Percentiles rank a stretch among this genome's conserved stretches.
phyloP scores from a whole-genome alignment of 2,329 filamentous ascomycete genomes.

The Cephalotrichum gorgonifer region DNA sequence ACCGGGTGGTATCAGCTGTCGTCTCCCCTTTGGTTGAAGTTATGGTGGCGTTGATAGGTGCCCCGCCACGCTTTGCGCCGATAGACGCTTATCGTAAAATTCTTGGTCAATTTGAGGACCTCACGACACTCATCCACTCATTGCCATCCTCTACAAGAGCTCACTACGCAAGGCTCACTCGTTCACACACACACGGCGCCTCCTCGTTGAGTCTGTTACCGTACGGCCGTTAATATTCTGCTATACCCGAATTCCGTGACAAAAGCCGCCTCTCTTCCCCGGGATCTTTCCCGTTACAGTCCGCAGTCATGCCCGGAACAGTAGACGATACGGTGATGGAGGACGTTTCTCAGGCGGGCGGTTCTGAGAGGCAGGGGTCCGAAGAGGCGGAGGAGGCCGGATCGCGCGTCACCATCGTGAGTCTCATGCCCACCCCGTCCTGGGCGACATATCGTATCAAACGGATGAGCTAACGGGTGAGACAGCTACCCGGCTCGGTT shows the following conservation, averaged over 20 bases:
- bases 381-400: conserved; percentile 38
- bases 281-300: too few relatives aligned
- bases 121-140: not conserved
- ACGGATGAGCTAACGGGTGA: not conserved
- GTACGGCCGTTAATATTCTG: too few relatives aligned
- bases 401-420: conserved; percentile 51
- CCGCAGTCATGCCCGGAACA: not conserved
- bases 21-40: not conserved
- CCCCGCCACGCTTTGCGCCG: not conserved
- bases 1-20: not conserved
- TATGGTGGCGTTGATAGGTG: too few relatives aligned
- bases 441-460: too few relatives aligned
- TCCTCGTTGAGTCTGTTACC: too few relatives aligned
- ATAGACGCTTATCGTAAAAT: not conserved
- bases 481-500: conserved; percentile 73
- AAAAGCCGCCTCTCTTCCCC: too few relatives aligned
- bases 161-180: not conserved
- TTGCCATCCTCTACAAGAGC: not conserved
- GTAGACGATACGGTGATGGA: conserved; percentile 29
- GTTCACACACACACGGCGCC: too few relatives aligned
- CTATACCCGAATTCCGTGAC: too few relatives aligned
- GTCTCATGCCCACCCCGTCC: too few relatives aligned
- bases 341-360: conserved; percentile 24
- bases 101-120: not conserved
- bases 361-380: conserved; percentile 23